Conservation (phyloP, 2,329 filamentous ascomycete species). For the Sclerotinia subarctica region DNA sequence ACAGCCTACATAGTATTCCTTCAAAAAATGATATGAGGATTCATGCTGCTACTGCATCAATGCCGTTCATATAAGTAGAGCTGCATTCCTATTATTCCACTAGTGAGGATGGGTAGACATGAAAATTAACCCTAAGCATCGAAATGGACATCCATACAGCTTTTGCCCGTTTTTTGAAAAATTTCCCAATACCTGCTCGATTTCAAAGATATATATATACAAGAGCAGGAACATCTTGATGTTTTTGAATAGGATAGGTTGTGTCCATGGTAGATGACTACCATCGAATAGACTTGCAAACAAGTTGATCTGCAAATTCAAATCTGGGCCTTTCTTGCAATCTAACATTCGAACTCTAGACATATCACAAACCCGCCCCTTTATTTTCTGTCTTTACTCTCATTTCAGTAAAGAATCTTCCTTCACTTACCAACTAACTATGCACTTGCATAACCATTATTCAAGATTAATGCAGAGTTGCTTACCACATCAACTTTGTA, state of each 20-base stretch:
- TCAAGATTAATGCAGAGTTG: background rate
- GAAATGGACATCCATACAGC: background rate
- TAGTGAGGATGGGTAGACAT: background rate
- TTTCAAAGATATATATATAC: background rate
- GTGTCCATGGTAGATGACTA: too few relatives aligned
- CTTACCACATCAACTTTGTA: background rate
- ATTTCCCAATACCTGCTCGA: too few relatives aligned
- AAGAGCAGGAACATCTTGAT: background rate
- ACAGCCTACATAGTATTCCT: background rate
- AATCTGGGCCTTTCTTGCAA: rapidly evolving
- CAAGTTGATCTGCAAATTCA: background rate
- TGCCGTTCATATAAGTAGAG: background rate
- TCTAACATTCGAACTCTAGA: background rate
- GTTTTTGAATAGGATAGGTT: too few relatives aligned
- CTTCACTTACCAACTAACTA: background rate
- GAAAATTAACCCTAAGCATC: background rate
- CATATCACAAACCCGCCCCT: rapidly evolving
- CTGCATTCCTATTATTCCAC: background rate
- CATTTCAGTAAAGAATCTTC: rapidly evolving
- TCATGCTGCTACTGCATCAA: background rate
- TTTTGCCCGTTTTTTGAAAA: rapidly evolving
- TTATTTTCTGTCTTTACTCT: background rate
- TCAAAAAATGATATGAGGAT: background rate
- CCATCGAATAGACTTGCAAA: background rate
- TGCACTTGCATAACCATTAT: background rate